These are phyloP conservation scores for Peronospora belbahrii DNA, from an alignment of 352 stramenopile species.

Conservation along the genomic window DNA sequence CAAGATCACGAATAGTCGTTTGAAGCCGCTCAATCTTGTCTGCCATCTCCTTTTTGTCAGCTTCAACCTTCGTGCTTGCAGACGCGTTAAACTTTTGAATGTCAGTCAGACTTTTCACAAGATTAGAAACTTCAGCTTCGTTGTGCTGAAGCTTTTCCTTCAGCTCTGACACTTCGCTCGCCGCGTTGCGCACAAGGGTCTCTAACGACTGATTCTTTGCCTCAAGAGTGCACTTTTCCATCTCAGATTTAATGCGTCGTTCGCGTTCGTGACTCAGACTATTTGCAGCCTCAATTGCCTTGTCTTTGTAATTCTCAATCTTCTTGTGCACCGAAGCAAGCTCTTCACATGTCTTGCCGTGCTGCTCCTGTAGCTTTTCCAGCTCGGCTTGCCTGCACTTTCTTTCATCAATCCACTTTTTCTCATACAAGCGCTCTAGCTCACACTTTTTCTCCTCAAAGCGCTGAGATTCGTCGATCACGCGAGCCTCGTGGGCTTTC, in stretches of 20 bases:
- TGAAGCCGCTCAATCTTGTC: constrained; percentile 58
- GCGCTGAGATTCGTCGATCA: constrained; percentile 40
- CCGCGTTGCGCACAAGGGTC: constrained; percentile 24
- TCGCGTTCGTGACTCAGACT: constrained; percentile 50
- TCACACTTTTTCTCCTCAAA: constrained; percentile 68
- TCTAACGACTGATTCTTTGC: constrained; percentile 51
- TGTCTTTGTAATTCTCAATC: constrained; percentile 39
- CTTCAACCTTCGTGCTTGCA: constrained; percentile 53
- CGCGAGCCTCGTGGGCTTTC: constrained; percentile 37
- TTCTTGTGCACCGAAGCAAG: constrained; percentile 41
- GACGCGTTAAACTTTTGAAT: constrained; percentile 69
- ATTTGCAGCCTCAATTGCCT: constrained; percentile 30
- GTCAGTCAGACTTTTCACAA: constrained; percentile 62
- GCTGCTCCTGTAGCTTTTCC: constrained; percentile 42
- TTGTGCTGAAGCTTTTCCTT: constrained; percentile 61
- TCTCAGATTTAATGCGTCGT: constrained; percentile 39
- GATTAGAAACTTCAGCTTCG: constrained; percentile 55
- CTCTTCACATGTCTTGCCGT: constrained; percentile 44
- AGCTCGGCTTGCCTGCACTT: constrained; percentile 46
- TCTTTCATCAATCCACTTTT: constrained; percentile 46
- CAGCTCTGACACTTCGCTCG: constrained; percentile 35
- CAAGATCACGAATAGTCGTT: constrained; percentile 35
- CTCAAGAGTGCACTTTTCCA: constrained; percentile 58
- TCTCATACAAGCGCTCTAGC: constrained; percentile 51
- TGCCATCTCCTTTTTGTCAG: constrained; percentile 56